Base-by-base conservation (phyloP, 1,284 basidiomycete genomes). In the Cryptococcus sp. region DNA sequence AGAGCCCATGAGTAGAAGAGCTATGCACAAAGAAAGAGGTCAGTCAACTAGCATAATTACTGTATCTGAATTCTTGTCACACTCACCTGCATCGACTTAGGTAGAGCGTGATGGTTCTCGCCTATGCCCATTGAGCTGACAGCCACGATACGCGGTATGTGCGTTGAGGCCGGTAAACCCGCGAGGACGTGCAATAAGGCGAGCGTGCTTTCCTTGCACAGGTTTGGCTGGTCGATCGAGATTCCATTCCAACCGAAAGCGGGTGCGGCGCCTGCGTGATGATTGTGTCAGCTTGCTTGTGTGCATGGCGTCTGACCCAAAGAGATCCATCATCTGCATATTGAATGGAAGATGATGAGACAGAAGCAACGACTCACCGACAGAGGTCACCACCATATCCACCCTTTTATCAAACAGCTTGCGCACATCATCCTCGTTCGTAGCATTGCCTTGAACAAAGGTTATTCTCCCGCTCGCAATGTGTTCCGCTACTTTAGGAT, bases 111-210 rank as follows among this genome's bases (percentile, higher is more conserved):
- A 50, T 69, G 68, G 45, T 62, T 61, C 5, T 60, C 52, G 15
- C 64, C 67, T 15, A 72, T 63, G 10, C 68, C 70, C 70, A 72
- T 72, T 1, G 67, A 63, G 44, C 54, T 58, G n/a, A 66, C 54
- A 10, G 51, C 63, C 7, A 72, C 40, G 16, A 72, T 52, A 19
- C 70, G 50, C 8, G 70, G 70, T 4, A 41, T 34, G 29, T 34
- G 37, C 3, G 40, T 17, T 5, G 25, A 16, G 3, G 49, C 34
- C 10, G 40, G 44, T 4, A 63, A n/a, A 11, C 25, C 19, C 6
- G 22, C 37, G 16, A 72, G 53, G 15, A 60, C 62, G 25, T 52
- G 40, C 11, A 69, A 29, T 3, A 72, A 53, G 17, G 61, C 62
- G 2, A 58, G 17, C 0, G 61, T 49, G 11, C 58, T 60, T 13